These are phyloP conservation scores for Aphanomyces cochlioides DNA, from an alignment of 352 stramenopile species.

Conservation along the genomic window DNA sequence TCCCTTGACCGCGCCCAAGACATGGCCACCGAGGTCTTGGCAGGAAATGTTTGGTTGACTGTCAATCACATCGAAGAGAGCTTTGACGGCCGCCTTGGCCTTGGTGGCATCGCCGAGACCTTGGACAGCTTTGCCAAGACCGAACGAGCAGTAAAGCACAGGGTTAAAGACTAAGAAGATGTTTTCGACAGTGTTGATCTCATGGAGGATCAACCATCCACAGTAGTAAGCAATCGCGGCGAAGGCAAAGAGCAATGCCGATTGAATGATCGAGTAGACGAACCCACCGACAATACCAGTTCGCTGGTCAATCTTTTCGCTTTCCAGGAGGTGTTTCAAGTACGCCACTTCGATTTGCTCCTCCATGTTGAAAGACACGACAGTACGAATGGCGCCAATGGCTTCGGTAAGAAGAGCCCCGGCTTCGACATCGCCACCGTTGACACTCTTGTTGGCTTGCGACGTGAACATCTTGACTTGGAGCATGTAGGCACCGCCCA, in stretches of 20 bases:
- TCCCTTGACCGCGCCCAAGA: constrained; percentile 27
- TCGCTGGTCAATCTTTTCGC: no score
- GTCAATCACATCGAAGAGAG: constrained; percentile 52
- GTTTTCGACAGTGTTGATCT: constrained; percentile 55
- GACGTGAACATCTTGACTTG: no score
- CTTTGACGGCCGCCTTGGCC: constrained; percentile 33
- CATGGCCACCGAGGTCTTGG: constrained; percentile 9
- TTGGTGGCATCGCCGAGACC: constrained; percentile 37
- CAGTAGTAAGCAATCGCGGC: constrained; percentile 71
- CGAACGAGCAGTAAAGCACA: constrained; percentile 51
- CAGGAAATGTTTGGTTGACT: constrained; percentile 38
- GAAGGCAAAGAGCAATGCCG: constrained; percentile 58
- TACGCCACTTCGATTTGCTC: no score
- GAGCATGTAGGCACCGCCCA: no score
- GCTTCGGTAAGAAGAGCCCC: no score
- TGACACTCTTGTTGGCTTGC: constrained; percentile 21
- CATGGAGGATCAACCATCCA: constrained; percentile 48
- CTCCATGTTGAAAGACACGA: no score
- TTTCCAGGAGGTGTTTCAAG: no score
- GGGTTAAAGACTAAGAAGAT: constrained; percentile 70
- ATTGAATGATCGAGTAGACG: constrained; percentile 40
- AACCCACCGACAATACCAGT: no score
- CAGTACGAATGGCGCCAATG: no score
- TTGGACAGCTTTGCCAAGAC: constrained; percentile 36
- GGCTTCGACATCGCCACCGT: no score